A percentile compares a stretch with the other conserved stretches of the same genome.
These are phyloP conservation scores for Plasmodium vinckei DNA, from an alignment of 169 alveolate genomes.

Conservation along the genomic window DNA sequence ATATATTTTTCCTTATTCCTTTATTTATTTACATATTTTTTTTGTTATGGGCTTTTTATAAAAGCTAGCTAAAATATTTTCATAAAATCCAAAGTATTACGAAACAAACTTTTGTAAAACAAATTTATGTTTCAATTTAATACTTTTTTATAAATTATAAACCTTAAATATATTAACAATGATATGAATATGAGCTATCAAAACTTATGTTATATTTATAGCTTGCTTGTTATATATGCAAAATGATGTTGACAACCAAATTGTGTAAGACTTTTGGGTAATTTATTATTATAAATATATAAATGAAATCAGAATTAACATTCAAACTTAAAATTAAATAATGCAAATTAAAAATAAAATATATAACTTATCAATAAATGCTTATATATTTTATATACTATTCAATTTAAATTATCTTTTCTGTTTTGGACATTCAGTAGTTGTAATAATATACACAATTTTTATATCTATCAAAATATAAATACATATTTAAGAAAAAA, in stretches of 20 bases:
- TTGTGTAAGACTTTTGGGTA: slow-evolving; percentile 11
- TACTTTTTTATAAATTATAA: not conserved
- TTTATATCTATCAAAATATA: not conserved
- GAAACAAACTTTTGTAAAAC: not conserved
- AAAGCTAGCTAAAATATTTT: not conserved
- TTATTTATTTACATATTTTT: not conserved
- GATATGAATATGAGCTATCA: not conserved
- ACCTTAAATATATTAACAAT: not conserved
- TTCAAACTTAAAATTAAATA: slow-evolving; percentile 26
- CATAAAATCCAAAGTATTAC: not conserved
- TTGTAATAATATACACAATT: slow-evolving; percentile 14
- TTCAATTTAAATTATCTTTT: slow-evolving; percentile 35
- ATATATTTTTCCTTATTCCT: not conserved
- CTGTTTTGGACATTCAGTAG: slow-evolving; percentile 37
- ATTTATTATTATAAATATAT: slow-evolving; percentile 9
- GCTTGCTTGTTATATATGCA: not conserved
- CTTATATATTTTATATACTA: slow-evolving; percentile 41
- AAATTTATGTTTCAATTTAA: not conserved
- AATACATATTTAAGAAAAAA: not conserved
- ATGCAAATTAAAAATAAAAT: slow-evolving; percentile 66
- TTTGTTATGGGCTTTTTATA: not conserved
- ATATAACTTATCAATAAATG: slow-evolving; percentile 64
- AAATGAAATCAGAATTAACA: slow-evolving; percentile 14
- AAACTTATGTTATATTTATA: not conserved
- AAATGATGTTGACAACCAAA: slow-evolving; percentile 45